Conservation (phyloP, 352 stramenopile species). For the Globisporangium lucens region DNA sequence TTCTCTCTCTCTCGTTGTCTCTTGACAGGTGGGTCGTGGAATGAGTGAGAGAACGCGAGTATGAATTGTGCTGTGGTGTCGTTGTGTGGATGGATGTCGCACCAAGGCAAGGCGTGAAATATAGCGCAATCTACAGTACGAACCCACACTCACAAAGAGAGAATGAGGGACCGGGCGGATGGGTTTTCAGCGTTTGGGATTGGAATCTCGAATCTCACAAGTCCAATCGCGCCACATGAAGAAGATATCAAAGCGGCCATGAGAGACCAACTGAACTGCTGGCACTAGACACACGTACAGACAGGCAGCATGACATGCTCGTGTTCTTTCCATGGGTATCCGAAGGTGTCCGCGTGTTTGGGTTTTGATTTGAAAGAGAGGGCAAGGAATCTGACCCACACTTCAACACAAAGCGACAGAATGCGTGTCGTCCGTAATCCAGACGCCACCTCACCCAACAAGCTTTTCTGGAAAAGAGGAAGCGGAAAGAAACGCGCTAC, state of each 20-base stretch:
- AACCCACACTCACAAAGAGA: conserved; percentile 13
- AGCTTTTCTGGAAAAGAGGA: not conserved
- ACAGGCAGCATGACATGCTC: not conserved
- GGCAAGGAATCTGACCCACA: not conserved
- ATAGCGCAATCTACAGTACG: conserved; percentile 13
- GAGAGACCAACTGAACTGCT: not conserved
- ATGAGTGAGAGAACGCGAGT: not conserved
- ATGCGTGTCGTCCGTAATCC: not conserved
- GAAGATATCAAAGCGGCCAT: not conserved
- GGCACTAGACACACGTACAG: not conserved
- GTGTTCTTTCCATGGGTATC: not conserved
- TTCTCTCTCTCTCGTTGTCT: conserved; percentile 11
- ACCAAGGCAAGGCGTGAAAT: conserved; percentile 8
- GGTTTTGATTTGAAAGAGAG: not conserved
- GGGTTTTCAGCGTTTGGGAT: not conserved
- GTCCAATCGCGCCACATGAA: not conserved
- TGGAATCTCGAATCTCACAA: not conserved
- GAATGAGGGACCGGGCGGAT: not conserved
- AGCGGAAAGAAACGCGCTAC: conserved; percentile 1
- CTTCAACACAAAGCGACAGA: conserved; percentile 1
- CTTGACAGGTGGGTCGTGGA: not conserved
- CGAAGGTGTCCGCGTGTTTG: not conserved
- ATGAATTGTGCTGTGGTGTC: not conserved
- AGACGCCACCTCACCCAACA: not conserved
- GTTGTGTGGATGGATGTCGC: conserved; percentile 14